Evolutionary conservation across 345 rosid species (phyloP), one percentile per base, ranked within the genome.

Genomic region (Bruguiera sexangula): DNA sequence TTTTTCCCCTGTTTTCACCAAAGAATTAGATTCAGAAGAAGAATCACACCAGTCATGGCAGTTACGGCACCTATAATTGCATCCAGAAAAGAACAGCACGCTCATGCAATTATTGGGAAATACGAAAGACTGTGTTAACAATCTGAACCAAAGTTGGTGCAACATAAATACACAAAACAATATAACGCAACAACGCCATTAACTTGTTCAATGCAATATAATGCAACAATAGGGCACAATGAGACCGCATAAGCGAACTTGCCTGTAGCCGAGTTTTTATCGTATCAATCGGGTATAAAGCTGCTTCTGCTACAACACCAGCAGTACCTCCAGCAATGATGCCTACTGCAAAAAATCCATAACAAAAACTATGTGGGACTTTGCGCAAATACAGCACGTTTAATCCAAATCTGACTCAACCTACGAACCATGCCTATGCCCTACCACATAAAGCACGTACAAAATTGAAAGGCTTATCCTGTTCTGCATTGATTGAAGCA

Each of bases 211-310:
- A 15, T 11, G 5, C 50, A 24, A 27, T 24, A 56, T 21, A 24
- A 56, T 56, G 31, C 60, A 56, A 24, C 31, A 56, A 9, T 11
- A 56, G 26, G 16, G 4, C 13, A 24, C 50, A 43, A 15, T 13
- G 50, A 29, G 48, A 46, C 6, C 16, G 37, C 7, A 5, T 32
- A 19, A 69, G 68, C 22, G 20, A 81, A 88, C 91, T 72, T 79
- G 84, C 98, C 95, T 94, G 98, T 71, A 94, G 84, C 72, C 98
- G 75, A 16, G 98, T 94, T 85, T 94, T 94, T 75, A 94, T 89
- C 0, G 98, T 94, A 77, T 91, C 98, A 63, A 94, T 87, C 19
- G 97, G 98, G 74, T 94, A 94, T 51, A 94, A 82, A 66, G 95
- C 95, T 26, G 96, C 86, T 76, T 94, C 98, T 70, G 88, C 97